These are phyloP conservation scores for Zoysia matrella DNA, from an alignment of 202 grass and related monocot species.

Conservation along the genomic window DNA sequence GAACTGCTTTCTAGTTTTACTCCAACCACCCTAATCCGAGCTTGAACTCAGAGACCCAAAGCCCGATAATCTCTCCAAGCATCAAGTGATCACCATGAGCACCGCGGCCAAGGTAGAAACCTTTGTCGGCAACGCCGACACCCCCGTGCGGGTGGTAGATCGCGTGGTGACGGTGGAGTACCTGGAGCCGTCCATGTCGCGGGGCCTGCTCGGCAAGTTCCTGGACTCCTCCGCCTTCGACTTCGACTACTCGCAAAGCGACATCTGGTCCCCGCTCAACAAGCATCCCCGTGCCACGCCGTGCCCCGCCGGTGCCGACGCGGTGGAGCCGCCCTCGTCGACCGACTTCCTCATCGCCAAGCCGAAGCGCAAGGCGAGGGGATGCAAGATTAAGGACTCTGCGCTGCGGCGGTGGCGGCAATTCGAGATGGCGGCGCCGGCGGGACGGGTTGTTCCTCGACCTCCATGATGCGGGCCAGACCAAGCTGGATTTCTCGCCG, in stretches of 20 bases:
- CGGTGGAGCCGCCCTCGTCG: slow-evolving; percentile 10
- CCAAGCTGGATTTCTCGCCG: slow-evolving; percentile 66
- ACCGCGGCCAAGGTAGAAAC: slow-evolving; percentile 4
- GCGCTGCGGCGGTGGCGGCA: not conserved
- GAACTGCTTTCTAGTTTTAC: not conserved
- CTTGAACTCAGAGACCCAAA: not conserved
- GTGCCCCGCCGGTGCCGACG: not conserved
- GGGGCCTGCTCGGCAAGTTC: slow-evolving; percentile 81
- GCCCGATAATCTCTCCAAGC: not conserved
- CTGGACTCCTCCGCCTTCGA: slow-evolving; percentile 73
- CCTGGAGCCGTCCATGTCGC: slow-evolving; percentile 75
- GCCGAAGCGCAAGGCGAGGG: slow-evolving; percentile 56
- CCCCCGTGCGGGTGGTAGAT: slow-evolving; percentile 52
- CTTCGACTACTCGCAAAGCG: slow-evolving; percentile 96
- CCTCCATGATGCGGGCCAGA: slow-evolving; percentile 36
- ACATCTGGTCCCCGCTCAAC: slow-evolving; percentile 88
- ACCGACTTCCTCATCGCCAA: slow-evolving; percentile 50
- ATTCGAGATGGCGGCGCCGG: slow-evolving; percentile 39
- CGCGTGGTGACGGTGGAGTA: slow-evolving; percentile 95
- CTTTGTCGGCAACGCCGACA: not conserved
- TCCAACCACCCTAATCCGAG: not conserved
- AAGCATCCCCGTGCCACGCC: slow-evolving; percentile 58
- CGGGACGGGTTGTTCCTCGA: slow-evolving; percentile 51
- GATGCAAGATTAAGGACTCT: slow-evolving; percentile 34
- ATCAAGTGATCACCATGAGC: slow-evolving; percentile 31